phyloP scores from a whole-genome alignment of 495 filamentous ascomycete genomes.

The Penicillium antarcticum region DNA sequence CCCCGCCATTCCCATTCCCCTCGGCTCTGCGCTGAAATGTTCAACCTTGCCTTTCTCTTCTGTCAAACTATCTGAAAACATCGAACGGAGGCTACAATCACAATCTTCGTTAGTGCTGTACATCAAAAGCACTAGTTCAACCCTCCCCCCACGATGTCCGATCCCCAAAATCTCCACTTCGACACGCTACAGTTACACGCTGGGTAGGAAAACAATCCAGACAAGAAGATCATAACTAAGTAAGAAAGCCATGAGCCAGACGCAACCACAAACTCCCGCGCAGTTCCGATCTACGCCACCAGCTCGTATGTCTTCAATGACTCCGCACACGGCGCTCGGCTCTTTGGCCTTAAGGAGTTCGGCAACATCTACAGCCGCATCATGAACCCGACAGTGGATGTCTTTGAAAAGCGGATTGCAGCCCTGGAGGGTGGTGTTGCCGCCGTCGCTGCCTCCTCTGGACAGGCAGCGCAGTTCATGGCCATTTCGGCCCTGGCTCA shows the following conservation, averaged over 20 bases:
- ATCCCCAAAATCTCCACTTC: conserved; percentile 49
- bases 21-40: background rate
- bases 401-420: conserved; percentile 95
- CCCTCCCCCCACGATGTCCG: conserved; percentile 27
- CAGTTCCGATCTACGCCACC: conserved; percentile 95
- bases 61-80: background rate
- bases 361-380: conserved; percentile 98
- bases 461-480: conserved; percentile 95
- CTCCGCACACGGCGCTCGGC: conserved; percentile 90
- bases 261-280: conserved; percentile 80
- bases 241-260: conserved; percentile 74
- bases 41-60: background rate
- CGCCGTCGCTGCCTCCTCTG: conserved; percentile 84
- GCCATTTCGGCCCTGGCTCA: conserved; percentile 78
- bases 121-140: background rate
- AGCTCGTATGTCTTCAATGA: conserved; percentile 95
- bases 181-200: conserved; percentile 97
- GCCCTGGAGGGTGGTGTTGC: conserved; percentile 93
- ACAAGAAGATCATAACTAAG: background rate
- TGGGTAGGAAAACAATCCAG: conserved; percentile 57
- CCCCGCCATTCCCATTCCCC: conserved; percentile 1
- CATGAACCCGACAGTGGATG: conserved; percentile 98
- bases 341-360: conserved; percentile 97
- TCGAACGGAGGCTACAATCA: too few relatives aligned
- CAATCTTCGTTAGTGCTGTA: too few relatives aligned